These are phyloP conservation scores for Trichoderma koningii DNA, from an alignment of 2,329 filamentous ascomycete genomes.

Conservation along the genomic window DNA sequence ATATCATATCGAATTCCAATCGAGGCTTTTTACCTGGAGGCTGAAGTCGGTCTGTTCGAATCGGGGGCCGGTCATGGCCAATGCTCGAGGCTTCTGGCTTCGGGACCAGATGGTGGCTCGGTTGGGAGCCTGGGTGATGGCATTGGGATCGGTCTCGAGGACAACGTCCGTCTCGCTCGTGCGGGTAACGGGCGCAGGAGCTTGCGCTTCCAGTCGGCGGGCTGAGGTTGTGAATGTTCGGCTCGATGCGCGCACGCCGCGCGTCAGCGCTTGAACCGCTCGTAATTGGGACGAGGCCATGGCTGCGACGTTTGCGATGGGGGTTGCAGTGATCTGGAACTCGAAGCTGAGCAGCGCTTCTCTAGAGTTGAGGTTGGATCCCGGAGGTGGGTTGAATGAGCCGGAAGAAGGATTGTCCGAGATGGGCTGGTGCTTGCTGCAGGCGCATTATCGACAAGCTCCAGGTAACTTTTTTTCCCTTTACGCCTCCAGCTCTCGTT, in stretches of 20 bases:
- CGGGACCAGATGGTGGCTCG: slow-evolving; percentile 76
- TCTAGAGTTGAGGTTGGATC: slow-evolving; percentile 8
- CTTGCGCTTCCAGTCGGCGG: slow-evolving; percentile 51
- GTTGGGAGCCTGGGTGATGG: slow-evolving; percentile 82
- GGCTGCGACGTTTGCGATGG: slow-evolving; percentile 30
- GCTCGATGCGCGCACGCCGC: slow-evolving; percentile 47
- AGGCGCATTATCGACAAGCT: slow-evolving; percentile 8
- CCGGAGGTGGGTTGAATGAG: slow-evolving; percentile 7
- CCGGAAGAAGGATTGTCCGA: slow-evolving; percentile 26
- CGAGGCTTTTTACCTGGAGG: slow-evolving; percentile 66
- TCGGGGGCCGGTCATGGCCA: slow-evolving; percentile 89
- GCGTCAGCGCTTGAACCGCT: slow-evolving; percentile 48
- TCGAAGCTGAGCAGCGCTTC: slow-evolving; percentile 7
- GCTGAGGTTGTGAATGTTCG: slow-evolving; percentile 54
- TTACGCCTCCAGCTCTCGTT: no score
- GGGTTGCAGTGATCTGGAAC: slow-evolving; percentile 23
- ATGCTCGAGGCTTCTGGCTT: slow-evolving; percentile 77
- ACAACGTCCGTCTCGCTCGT: slow-evolving; percentile 45
- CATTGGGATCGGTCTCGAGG: slow-evolving; percentile 47
- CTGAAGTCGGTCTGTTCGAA: slow-evolving; percentile 98
- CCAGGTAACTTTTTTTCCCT: slow-evolving; percentile 17
- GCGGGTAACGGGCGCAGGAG: slow-evolving; percentile 45
- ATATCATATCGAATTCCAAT: not conserved
- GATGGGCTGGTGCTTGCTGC: not conserved
- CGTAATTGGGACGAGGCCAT: slow-evolving; percentile 53